Conservation (phyloP, 1,284 basidiomycete species). For the Tilletiopsis washingtonensis region DNA sequence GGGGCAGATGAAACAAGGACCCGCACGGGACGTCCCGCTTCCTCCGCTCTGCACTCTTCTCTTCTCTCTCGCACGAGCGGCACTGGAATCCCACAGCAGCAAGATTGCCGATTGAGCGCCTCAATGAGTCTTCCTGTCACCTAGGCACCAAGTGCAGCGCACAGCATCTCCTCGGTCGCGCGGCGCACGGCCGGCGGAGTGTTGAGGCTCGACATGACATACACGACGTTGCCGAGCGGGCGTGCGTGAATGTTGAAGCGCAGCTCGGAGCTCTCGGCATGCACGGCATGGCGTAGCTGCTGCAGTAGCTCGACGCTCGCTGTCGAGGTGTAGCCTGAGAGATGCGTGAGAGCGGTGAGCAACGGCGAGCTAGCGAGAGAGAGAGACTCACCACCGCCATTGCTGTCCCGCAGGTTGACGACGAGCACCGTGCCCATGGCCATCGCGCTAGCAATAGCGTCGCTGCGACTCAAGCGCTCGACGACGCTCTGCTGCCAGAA, state of each 20-base stretch:
- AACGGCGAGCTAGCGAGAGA: constrained; percentile 20
- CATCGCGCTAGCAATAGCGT: constrained; percentile 67
- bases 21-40: too few species aligned
- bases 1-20: too few species aligned
- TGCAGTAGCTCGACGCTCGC: constrained; percentile 19
- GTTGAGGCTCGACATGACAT: constrained; percentile 88
- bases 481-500: constrained; percentile 78
- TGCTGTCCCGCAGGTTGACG: constrained; percentile 63
- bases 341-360: too few species aligned
- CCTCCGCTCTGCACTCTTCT: too few species aligned
- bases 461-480: constrained; percentile 56
- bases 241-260: constrained; percentile 71
- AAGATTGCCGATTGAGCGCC: too few species aligned
- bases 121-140: too few species aligned
- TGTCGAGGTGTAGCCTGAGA: constrained; percentile 25
- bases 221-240: constrained; percentile 84
- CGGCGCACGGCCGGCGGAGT: constrained; percentile 50
- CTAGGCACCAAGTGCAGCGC: neutral
- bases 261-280: neutral
- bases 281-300: constrained; percentile 14
- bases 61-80: too few species aligned
- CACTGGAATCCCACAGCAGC: too few species aligned
- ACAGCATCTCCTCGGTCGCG: constrained; percentile 29
- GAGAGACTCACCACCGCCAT: constrained; percentile 50
- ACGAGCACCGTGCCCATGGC: constrained; percentile 79